phyloP scores from a whole-genome alignment of 495 filamentous ascomycete species.

The Penicillium pancosmium region DNA sequence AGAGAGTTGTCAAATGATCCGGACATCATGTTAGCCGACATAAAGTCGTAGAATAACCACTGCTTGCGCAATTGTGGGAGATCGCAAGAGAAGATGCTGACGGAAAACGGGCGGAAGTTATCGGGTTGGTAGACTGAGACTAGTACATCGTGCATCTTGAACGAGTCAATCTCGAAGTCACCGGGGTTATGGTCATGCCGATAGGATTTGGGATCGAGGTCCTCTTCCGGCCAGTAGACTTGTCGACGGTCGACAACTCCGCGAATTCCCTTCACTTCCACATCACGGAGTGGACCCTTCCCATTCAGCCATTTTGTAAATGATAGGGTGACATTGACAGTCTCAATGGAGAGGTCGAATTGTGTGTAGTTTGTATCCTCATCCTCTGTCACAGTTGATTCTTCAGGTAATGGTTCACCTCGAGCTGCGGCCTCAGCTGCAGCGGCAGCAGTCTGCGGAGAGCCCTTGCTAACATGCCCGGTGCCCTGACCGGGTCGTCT shows the following conservation, averaged over 20 bases:
- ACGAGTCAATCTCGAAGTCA: slow-evolving; percentile 94
- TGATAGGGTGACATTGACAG: slow-evolving; percentile 95
- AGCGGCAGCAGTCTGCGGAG: slow-evolving; percentile 80
- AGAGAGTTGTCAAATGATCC: slow-evolving; percentile 94
- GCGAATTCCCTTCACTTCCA: slow-evolving; percentile 92
- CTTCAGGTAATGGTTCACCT: slow-evolving; percentile 29
- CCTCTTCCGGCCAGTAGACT: slow-evolving; percentile 69
- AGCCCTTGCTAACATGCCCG: slow-evolving; percentile 89
- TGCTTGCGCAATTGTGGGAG: slow-evolving; percentile 91
- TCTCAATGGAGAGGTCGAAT: slow-evolving; percentile 93
- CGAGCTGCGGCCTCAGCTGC: slow-evolving; percentile 77
- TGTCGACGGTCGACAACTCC: slow-evolving; percentile 91
- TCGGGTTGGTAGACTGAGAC: slow-evolving; percentile 90
- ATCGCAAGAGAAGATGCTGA: slow-evolving; percentile 94
- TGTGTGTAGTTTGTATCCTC: slow-evolving; percentile 98
- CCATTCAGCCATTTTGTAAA: slow-evolving; percentile 98
- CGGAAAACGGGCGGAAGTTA: slow-evolving; percentile 87
- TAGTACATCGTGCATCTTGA: slow-evolving; percentile 92
- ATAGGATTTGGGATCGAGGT: slow-evolving; percentile 82
- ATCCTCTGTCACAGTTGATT: slow-evolving; percentile 47
- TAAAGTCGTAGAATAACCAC: slow-evolving; percentile 96
- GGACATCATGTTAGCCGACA: slow-evolving; percentile 93
- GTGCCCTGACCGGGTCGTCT: slow-evolving; percentile 78
- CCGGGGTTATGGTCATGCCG: slow-evolving; percentile 86
- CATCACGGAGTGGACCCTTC: slow-evolving; percentile 86